phyloP scores from a whole-genome alignment of 441 rosid species.

The Aleurites moluccanus region DNA sequence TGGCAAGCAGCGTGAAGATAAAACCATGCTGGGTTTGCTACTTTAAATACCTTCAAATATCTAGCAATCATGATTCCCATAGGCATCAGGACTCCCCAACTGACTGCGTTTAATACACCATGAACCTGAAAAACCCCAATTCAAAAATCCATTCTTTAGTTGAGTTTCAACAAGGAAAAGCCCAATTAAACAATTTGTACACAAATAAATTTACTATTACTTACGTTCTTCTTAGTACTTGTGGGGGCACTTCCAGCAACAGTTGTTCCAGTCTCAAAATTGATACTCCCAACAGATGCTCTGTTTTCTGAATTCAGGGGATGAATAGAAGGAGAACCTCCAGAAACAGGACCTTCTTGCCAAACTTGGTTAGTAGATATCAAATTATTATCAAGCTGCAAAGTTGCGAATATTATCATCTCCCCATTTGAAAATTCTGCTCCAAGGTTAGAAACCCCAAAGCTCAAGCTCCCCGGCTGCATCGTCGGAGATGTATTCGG shows the following conservation, averaged over 20 bases:
- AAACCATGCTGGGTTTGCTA: conserved; percentile 54
- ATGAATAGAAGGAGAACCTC: conserved; percentile 4
- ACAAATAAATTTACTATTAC: not conserved
- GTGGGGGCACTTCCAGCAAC: conserved; percentile 24
- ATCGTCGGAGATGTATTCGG: not conserved
- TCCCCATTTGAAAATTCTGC: conserved; percentile 35
- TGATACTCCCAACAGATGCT: conserved; percentile 28
- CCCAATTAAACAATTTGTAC: no score
- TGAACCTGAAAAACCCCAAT: conserved; percentile 36
- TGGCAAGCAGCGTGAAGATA: conserved; percentile 48
- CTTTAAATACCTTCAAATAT: conserved; percentile 46
- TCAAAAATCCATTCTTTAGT: no score
- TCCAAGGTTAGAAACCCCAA: conserved; percentile 35
- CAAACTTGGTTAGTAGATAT: conserved; percentile 34
- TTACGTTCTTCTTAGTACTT: conserved; percentile 36
- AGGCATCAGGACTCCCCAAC: conserved; percentile 65
- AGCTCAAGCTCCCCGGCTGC: conserved; percentile 32
- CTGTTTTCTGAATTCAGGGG: conserved; percentile 11
- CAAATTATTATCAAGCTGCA: conserved; percentile 10
- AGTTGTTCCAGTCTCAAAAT: conserved; percentile 30
- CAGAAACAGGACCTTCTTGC: conserved; percentile 41
- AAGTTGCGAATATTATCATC: conserved; percentile 62
- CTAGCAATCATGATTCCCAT: conserved; percentile 52
- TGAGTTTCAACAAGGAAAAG: no score
- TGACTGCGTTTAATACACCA: conserved; percentile 57